Conservation (phyloP, 164 flowering plant genomes). For the Hamamelis virginiana region DNA sequence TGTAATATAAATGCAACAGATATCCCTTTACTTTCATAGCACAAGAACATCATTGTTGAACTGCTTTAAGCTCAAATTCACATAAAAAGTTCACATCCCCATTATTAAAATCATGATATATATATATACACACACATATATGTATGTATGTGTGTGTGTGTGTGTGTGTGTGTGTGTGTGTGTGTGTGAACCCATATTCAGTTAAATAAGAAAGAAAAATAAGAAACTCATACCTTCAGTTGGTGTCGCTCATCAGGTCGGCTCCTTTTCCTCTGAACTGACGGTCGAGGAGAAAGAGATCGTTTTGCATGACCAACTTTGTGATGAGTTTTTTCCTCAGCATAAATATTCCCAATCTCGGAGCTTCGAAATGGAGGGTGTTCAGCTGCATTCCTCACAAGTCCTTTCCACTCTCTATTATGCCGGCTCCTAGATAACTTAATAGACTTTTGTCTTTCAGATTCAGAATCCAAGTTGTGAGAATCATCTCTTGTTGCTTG, state of each 20-base stretch:
- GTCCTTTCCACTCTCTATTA: conserved; percentile 64
- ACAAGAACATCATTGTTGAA: neutral
- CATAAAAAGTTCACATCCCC: neutral
- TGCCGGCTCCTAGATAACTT: conserved; percentile 45
- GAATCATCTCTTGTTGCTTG: conserved; percentile 23
- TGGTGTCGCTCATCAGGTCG: conserved; percentile 46
- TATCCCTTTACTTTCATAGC: neutral
- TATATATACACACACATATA: neutral
- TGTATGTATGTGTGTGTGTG: no score
- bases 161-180: no score
- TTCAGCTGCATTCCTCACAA: conserved; percentile 49
- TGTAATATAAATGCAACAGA: neutral
- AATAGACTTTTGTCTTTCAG: conserved; percentile 35
- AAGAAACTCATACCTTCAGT: conserved; percentile 38
- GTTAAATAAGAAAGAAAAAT: neutral
- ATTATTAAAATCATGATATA: neutral
- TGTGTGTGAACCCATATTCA: no score
- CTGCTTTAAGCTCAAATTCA: neutral
- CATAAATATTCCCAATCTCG: conserved; percentile 27
- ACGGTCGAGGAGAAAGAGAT: conserved; percentile 49
- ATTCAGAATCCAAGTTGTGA: conserved; percentile 38
- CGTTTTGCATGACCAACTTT: conserved; percentile 29
- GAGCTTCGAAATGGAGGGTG: conserved; percentile 61
- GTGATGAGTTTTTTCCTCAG: conserved; percentile 34
- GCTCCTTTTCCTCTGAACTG: conserved; percentile 42